Base-by-base conservation (phyloP, 164 flowering plant genomes). In the Cinnamomum chago region DNA sequence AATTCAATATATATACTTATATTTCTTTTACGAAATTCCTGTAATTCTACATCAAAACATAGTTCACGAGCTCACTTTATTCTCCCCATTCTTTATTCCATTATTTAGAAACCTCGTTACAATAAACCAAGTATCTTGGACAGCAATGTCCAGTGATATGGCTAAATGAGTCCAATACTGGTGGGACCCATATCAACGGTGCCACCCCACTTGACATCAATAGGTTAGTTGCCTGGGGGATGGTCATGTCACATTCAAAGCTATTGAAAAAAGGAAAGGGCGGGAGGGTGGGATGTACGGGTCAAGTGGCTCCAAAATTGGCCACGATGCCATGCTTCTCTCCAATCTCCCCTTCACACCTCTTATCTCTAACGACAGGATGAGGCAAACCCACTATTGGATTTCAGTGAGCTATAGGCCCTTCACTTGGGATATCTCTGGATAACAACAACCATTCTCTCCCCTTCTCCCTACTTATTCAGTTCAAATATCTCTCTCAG, bases 361-460 rank as follows among this genome's bases (percentile, higher is more conserved):
- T 77, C 83, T 82, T 84, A 84, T 86, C 86, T 80, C 68, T 76
- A 52, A 67, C 5, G 14, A 67, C 50, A 28, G 77, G 92, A 87
- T 89, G 89, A 86, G 91, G 88, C 80, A 83, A 86, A 83, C 82
- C 88, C 84, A 74, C 76, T 70, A 62, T 86, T 78, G 90, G 90
- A 87, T 88, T 82, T 74, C 93, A 81, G 73, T 83, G 85, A 85
- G 73, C 69, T 89, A 86, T 91, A 86, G 90, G 93, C 96, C 96
- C 87, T 88, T 86, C 93, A 75, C 88, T 91, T 55, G 76, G 52
- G 93, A 91, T 91, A 83, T 82, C 89, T 82, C 50, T 76, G 87
- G 92, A 89, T 86, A 87, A 84, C 84, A 81, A 12, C 74, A 81
- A 12, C 73, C 67, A 14, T 65, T 72, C 65, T 5, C 25, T 51